Conservation (phyloP, 192 early-diverging fungal species). For the Dissophora ornata region DNA sequence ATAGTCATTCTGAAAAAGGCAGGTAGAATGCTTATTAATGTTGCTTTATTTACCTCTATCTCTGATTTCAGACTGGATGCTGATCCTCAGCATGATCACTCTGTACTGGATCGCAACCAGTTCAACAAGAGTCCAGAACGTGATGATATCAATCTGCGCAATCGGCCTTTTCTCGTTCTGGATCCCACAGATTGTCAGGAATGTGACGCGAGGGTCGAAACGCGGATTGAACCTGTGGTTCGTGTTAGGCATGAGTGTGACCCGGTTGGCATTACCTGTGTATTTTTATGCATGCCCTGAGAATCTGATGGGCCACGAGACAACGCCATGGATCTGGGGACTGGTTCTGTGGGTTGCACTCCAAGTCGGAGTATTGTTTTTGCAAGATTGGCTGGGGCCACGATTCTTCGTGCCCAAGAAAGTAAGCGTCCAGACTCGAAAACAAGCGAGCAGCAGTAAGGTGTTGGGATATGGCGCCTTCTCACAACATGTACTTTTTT, state of each 20-base stretch:
- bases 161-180: slow-evolving; percentile 75
- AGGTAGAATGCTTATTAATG: background rate
- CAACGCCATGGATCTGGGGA: slow-evolving; percentile 63
- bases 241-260: slow-evolving; percentile 66
- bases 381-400: slow-evolving; percentile 77
- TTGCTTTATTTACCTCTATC: background rate
- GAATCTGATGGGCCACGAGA: slow-evolving; percentile 64
- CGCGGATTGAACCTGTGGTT: slow-evolving; percentile 67
- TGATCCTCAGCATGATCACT: slow-evolving; percentile 69
- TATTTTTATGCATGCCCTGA: slow-evolving; percentile 69
- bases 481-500: no score
- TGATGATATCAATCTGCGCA: slow-evolving; percentile 57
- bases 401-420: slow-evolving; percentile 78
- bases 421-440: slow-evolving; percentile 28
- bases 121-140: slow-evolving; percentile 59
- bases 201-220: slow-evolving; percentile 71
- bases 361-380: slow-evolving; percentile 67
- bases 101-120: slow-evolving; percentile 68
- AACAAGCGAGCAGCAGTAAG: background rate
- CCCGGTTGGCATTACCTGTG: slow-evolving; percentile 68
- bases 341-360: slow-evolving; percentile 66
- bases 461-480: background rate
- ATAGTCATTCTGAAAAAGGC: no score
- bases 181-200: slow-evolving; percentile 84
- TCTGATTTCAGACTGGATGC: slow-evolving; percentile 62